Conservation (phyloP, 441 rosid genomes). For the Biscutella auriculata region DNA sequence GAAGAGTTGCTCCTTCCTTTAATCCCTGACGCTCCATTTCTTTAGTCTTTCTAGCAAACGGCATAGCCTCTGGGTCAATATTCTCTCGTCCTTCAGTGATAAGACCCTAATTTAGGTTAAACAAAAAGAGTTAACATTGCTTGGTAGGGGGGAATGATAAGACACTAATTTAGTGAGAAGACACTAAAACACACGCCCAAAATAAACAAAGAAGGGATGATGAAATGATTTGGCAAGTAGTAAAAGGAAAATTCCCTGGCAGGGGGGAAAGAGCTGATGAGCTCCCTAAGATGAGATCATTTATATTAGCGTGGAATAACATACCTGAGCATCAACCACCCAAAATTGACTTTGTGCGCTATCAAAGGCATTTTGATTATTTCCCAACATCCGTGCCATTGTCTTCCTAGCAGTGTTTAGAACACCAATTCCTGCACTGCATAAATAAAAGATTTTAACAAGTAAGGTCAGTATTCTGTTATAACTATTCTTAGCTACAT, state of each 20-base stretch:
- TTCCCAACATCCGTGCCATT: slow-evolving; percentile 96
- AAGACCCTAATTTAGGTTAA: slow-evolving; percentile 55
- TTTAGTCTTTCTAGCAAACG: slow-evolving; percentile 74
- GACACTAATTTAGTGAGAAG: too few species aligned
- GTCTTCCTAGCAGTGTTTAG: slow-evolving; percentile 96
- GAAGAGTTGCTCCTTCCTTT: slow-evolving; percentile 82
- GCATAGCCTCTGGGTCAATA: slow-evolving; percentile 74
- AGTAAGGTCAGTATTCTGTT: slow-evolving; percentile 4
- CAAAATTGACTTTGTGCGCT: slow-evolving; percentile 94
- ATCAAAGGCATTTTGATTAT: slow-evolving; percentile 74
- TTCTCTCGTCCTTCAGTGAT: slow-evolving; percentile 74
- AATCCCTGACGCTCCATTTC: slow-evolving; percentile 88
- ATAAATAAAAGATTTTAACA: slow-evolving; percentile 20
- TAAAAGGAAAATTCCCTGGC: background rate
- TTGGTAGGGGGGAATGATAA: too few species aligned
- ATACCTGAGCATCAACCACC: slow-evolving; percentile 93
- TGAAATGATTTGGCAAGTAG: background rate
- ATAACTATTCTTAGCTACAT: background rate
- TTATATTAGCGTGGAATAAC: slow-evolving; percentile 13
- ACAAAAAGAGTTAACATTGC: slow-evolving; percentile 11
- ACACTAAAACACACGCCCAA: background rate
- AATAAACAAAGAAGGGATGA: background rate
- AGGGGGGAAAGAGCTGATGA: background rate
- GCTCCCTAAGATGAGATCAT: slow-evolving; percentile 4
- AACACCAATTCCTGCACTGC: slow-evolving; percentile 98